A percentile compares a stretch with the other conserved stretches of the same genome.
Conservation (phyloP, 495 filamentous ascomycete species). For the Neurospora terricola region DNA sequence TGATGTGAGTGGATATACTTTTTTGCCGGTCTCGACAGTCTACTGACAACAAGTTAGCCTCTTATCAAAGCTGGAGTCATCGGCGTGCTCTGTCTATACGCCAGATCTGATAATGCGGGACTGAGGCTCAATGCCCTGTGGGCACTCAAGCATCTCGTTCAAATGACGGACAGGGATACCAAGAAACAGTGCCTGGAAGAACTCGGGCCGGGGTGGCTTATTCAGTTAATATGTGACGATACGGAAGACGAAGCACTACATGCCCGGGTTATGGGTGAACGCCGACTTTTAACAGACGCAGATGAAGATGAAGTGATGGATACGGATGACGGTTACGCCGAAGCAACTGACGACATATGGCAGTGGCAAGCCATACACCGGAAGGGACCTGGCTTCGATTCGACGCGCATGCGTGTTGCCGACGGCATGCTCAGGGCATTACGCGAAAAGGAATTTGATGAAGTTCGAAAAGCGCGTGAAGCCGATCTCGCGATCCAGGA, state of each 20-base stretch:
- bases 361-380: slow-evolving; percentile 12
- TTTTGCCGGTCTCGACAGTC: slow-evolving; percentile 1
- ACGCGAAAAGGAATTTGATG: slow-evolving; percentile 46
- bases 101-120: slow-evolving; percentile 61
- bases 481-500: slow-evolving; percentile 83
- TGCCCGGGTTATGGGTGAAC: slow-evolving; percentile 23
- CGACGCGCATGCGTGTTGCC: slow-evolving; percentile 31
- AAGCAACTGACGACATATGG: slow-evolving; percentile 17
- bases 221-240: slow-evolving; percentile 58
- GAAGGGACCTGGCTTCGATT: slow-evolving; percentile 4
- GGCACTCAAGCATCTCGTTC: slow-evolving; percentile 84
- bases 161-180: slow-evolving; percentile 52
- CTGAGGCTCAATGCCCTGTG: slow-evolving; percentile 76
- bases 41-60: slow-evolving; percentile 37
- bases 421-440: slow-evolving; percentile 40
- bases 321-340: slow-evolving; percentile 23
- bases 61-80: slow-evolving; percentile 70
- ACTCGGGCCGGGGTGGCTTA: slow-evolving; percentile 68
- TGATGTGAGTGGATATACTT: slow-evolving; percentile 44
- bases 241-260: slow-evolving; percentile 39
- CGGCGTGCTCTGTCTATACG: slow-evolving; percentile 71
- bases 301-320: slow-evolving; percentile 60
- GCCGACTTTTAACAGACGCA: slow-evolving; percentile 12
- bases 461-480: slow-evolving; percentile 49
- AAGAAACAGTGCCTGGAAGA: slow-evolving; percentile 70